Conservation (phyloP, 2,329 filamentous ascomycete genomes). For the Pseudogymnoascus sp. region DNA sequence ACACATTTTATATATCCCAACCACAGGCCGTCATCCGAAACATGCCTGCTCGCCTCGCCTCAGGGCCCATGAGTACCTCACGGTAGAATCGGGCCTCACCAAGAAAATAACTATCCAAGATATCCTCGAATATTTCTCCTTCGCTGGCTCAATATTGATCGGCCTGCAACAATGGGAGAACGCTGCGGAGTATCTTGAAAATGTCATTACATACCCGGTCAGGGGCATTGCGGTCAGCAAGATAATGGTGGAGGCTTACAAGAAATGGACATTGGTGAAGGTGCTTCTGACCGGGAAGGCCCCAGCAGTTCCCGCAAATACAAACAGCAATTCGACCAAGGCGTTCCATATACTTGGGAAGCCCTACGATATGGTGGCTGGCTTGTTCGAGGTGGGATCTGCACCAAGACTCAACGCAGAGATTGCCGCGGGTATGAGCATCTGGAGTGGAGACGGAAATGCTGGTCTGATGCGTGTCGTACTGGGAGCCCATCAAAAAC, state of each 20-base stretch:
- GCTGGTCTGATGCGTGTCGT: constrained; percentile 62
- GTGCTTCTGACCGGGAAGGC: constrained; percentile 62
- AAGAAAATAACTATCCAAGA: constrained; percentile 41
- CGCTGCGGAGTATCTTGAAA: constrained; percentile 54
- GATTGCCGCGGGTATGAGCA: constrained; percentile 46
- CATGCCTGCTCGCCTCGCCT: constrained; percentile 40
- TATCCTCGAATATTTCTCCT: constrained; percentile 61
- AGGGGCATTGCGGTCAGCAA: constrained; percentile 57
- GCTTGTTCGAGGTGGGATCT: constrained; percentile 56
- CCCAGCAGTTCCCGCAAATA: constrained; percentile 47
- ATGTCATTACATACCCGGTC: constrained; percentile 59
- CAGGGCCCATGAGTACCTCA: constrained; percentile 50
- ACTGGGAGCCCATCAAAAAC: constrained; percentile 62
- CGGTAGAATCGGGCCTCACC: constrained; percentile 49
- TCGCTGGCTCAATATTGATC: constrained; percentile 58
- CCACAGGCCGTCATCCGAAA: constrained; percentile 31
- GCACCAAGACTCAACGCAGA: constrained; percentile 56
- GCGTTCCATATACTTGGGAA: constrained; percentile 52
- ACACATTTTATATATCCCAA: constrained; percentile 58
- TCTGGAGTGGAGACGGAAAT: constrained; percentile 69
- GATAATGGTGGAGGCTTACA: constrained; percentile 83
- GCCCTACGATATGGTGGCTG: constrained; percentile 63
- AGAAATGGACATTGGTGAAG: constrained; percentile 77
- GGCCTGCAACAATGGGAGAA: constrained; percentile 52
- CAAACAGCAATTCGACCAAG: constrained; percentile 45